A percentile compares a stretch with the other conserved stretches of the same genome.
phyloP scores from a whole-genome alignment of 2,329 filamentous ascomycete genomes.

The Nemania sp. region DNA sequence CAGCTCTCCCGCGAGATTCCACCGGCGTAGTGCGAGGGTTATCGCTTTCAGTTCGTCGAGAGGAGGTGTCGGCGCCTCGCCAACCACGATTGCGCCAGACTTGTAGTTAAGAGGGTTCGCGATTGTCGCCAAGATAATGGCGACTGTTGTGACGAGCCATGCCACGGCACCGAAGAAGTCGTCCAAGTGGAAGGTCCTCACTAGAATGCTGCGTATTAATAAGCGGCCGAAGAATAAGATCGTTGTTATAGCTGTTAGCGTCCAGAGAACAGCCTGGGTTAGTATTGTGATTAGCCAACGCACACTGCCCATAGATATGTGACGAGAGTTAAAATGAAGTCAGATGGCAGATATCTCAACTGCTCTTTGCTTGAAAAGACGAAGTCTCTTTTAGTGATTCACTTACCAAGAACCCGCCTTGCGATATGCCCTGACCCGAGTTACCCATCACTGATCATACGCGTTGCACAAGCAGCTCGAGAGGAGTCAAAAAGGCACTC shows the following conservation, averaged over 20 bases:
- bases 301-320: background rate
- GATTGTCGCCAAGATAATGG: constrained; percentile 23
- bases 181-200: constrained; percentile 30
- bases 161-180: constrained; percentile 23
- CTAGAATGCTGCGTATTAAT: constrained; percentile 21
- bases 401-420: constrained; percentile 25
- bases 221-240: constrained; percentile 27
- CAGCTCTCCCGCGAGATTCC: constrained; percentile 15
- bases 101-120: constrained; percentile 20
- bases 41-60: constrained; percentile 15
- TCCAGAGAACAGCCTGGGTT: constrained; percentile 29
- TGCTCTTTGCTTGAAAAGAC: background rate
- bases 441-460: constrained; percentile 12
- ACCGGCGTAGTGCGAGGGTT: constrained; percentile 23
- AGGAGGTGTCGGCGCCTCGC: constrained; percentile 19
- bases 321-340: background rate
- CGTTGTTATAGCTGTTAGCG: constrained; percentile 17
- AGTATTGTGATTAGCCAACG: background rate
- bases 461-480: background rate
- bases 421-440: constrained; percentile 27
- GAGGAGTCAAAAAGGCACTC: background rate
- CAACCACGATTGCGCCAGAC: constrained; percentile 23
- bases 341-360: too few relatives aligned
- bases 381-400: background rate
- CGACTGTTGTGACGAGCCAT: constrained; percentile 20